These are phyloP conservation scores for Dictyostelium brefeldianum DNA, from an alignment of 78 protist genomes.

Conservation along the genomic window DNA sequence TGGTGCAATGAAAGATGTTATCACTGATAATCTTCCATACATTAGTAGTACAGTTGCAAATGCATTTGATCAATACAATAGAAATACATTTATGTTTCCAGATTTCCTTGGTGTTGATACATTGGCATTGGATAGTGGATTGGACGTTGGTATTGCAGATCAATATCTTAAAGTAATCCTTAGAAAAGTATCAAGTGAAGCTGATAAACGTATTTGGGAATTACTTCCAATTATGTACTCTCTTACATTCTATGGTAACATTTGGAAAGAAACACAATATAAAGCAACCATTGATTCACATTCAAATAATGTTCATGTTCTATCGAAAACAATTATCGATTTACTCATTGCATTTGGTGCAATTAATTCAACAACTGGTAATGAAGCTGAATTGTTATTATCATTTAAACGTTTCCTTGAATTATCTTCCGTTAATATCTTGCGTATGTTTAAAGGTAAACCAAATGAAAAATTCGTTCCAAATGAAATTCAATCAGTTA, in stretches of 20 bases:
- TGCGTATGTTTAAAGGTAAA: constrained; percentile 28
- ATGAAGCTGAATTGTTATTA: constrained; percentile 48
- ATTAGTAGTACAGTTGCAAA: constrained; percentile 37
- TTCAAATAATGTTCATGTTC: constrained; percentile 73
- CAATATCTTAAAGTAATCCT: constrained; percentile 80
- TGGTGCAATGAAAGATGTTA: constrained; percentile 45
- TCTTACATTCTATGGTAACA: constrained; percentile 40
- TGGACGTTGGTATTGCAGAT: constrained; percentile 82
- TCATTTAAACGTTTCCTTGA: constrained; percentile 55
- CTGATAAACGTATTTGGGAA: constrained; percentile 71
- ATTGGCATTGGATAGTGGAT: constrained; percentile 81
- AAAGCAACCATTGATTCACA: constrained; percentile 69
- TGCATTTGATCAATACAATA: constrained; percentile 75
- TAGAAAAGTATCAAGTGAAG: constrained; percentile 46
- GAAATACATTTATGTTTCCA: constrained; percentile 74
- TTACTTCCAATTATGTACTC: constrained; percentile 82
- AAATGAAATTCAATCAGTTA: constrained; percentile 61
- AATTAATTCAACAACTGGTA: constrained; percentile 51
- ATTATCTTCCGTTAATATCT: constrained; percentile 51
- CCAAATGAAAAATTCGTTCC: constrained; percentile 25
- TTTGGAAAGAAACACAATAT: constrained; percentile 79
- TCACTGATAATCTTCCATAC: constrained; percentile 56
- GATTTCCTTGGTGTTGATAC: constrained; percentile 76
- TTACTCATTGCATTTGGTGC: constrained; percentile 70
- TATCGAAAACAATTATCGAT: constrained; percentile 51